Evolutionary conservation across 208 protist species (phyloP), one percentile per base, ranked within the genome.

Genomic region (Angomonas ambiguus): DNA sequence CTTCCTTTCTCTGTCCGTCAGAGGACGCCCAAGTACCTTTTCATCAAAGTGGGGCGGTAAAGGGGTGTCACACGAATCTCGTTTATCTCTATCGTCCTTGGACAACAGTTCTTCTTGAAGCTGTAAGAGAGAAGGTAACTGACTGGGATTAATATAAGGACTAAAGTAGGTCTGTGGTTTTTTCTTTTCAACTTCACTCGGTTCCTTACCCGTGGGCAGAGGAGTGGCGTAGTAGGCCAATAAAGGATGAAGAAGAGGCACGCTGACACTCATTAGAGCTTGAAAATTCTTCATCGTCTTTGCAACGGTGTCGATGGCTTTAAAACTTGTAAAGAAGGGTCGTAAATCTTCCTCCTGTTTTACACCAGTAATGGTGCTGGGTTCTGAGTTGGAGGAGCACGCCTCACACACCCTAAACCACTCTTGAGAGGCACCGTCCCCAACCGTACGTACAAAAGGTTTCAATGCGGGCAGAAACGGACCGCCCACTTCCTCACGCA

Each of bases 1-100:
- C 32, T 68, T 71, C 45, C 58, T 41, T 60, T 86, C 80, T 18
- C 62, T 72, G 28, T 53, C 4, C 0, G 72, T 86, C 2, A 86
- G 62, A 0, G 73, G 65, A 4, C 80, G 72, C 2, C 80, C 80
- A 0, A 86, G 71, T 13, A 58, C 28, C 0, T 16, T 51, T 2
- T 62, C 38, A 27, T 86, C 71, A 16, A 86, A 71, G 35, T 80
- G 76, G 4, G 76, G 68, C 13, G 80, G 80, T 25, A 77, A 34
- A 53, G 10, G 45, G 10, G 45, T 4, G 45, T 20, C 45, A 24
- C 16, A 8, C 13, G 18, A 24, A 45, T 16, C 11, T 8, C 38
- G 38, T 8, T 45, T 8, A 8, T 16, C 38, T 45, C 38, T 16
- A 45, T 45, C 38, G 24, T 53, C 4, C 20, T 8, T 32, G 2